These are phyloP conservation scores for Salvia sclarea DNA, from an alignment of 305 asterid species.

Conservation along the genomic window DNA sequence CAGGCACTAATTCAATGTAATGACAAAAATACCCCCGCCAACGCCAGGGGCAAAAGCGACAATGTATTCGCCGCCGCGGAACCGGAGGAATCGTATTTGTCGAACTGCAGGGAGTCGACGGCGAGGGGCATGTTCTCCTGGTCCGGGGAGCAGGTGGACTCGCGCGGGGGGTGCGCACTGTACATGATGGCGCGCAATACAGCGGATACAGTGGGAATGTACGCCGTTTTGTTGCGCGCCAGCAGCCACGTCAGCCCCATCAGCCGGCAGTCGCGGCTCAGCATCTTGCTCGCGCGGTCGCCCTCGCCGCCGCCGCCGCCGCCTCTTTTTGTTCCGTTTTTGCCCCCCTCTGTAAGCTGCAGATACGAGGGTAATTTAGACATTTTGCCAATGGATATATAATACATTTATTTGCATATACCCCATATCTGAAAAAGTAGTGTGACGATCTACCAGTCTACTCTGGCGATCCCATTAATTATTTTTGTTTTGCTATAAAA, in stretches of 20 bases:
- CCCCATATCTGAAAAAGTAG: too few relatives aligned
- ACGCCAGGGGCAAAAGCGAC: constrained; percentile 29
- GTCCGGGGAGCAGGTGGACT: constrained; percentile 90
- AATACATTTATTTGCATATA: too few relatives aligned
- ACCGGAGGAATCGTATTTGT: constrained; percentile 53
- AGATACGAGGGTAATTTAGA: constrained; percentile 24
- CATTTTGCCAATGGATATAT: background rate
- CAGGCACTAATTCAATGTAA: constrained; percentile 9
- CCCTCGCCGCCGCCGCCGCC: constrained; percentile 25
- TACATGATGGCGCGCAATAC: constrained; percentile 94
- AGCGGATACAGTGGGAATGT: constrained; percentile 96
- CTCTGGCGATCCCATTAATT: too few relatives aligned
- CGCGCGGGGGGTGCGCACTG: constrained; percentile 83
- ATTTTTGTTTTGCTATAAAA: too few relatives aligned
- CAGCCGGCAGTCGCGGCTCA: constrained; percentile 80
- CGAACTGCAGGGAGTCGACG: constrained; percentile 92
- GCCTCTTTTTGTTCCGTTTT: constrained; percentile 53
- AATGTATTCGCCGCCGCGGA: constrained; percentile 33
- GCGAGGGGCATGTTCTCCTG: constrained; percentile 99
- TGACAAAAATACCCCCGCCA: constrained; percentile 35
- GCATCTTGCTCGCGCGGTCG: constrained; percentile 69
- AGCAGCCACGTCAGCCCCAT: constrained; percentile 99
- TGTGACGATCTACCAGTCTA: too few relatives aligned
- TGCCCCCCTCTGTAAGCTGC: constrained; percentile 70
- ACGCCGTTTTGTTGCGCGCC: constrained; percentile 94